Percentiles rank a stretch among this genome's conserved stretches.
These are phyloP conservation scores for Colletotrichum gigasporum DNA, from an alignment of 2,329 filamentous ascomycete species.

Conservation along the genomic window DNA sequence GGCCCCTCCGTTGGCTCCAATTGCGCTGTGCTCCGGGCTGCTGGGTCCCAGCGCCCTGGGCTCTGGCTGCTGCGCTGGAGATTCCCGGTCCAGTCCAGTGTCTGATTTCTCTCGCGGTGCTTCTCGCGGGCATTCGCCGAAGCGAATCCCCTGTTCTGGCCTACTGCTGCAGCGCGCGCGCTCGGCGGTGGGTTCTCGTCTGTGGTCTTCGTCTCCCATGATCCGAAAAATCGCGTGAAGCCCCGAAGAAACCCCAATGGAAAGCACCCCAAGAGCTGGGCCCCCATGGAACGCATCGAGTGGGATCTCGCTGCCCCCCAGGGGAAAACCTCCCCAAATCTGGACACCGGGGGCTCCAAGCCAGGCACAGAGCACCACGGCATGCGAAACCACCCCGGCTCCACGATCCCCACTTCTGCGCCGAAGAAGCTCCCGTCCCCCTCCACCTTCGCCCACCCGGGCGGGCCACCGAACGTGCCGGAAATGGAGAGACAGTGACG, in stretches of 20 bases:
- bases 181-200: not conserved
- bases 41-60: not conserved
- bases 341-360: not conserved
- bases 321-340: not conserved
- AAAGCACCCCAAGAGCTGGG: not conserved
- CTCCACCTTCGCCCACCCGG: slow-evolving; percentile 23
- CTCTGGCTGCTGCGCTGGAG: no score
- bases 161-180: not conserved
- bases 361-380: not conserved
- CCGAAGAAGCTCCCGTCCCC: slow-evolving; percentile 29
- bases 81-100: no score
- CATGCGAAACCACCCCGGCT: slow-evolving; percentile 21
- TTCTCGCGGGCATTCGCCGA: slow-evolving; percentile 12
- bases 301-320: not conserved
- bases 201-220: not conserved
- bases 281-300: slow-evolving; percentile 7
- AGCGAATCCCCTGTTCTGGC: not conserved
- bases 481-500: slow-evolving; percentile 23
- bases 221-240: not conserved
- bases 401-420: slow-evolving; percentile 29
- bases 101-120: slow-evolving; percentile 4
- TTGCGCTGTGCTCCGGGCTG: slow-evolving; percentile 6
- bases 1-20: slow-evolving; percentile 20
- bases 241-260: not conserved
- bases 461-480: slow-evolving; percentile 29